Evolutionary conservation across 2,329 filamentous ascomycete genomes (phyloP), one percentile per base, ranked within the genome.

Genomic region (Colletotrichum sp.): DNA sequence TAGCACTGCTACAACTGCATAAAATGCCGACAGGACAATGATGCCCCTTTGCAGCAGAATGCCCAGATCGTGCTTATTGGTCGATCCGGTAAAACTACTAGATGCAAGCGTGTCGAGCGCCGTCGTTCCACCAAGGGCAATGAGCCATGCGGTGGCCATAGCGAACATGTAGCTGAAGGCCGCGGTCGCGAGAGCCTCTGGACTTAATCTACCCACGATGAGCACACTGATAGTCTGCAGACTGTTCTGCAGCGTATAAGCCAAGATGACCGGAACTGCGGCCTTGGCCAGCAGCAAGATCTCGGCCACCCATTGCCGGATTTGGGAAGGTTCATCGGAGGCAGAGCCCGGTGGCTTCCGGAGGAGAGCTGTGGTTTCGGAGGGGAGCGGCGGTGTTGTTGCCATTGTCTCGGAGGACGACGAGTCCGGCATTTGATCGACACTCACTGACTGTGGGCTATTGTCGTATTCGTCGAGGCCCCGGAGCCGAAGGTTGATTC

Each of bases 161-260:
- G 95, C 95, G 79, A 98, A 98, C 95, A 98, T 98, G 86, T 97
- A 96, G 3, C 94, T 94, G 80, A 98, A 98, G 1, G 95, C 95
- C 2, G 95, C 93, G 0, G 94, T 94, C 0, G 95, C 94, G 8
- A 98, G 86, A 3, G 95, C 92, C 83, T 97, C 94, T 1, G 95
- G 93, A 0, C 94, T 96, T 0, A 95, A 86, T 4, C 94, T 92
- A 12, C 95, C 95, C 4, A 95, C 95, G 48, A 98, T 92, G 61
- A 98, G 86, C 6, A 98, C 94, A 0, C 95, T 97, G 2, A 94
- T 82, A 0, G 95, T 97, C 81, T 98, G 95, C 0, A 98, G 86
- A 7, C 94, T 96, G 82, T 96, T 97, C 76, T 98, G 95, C 7
- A 98, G 88, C 10, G 93, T 93, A 83, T 98, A 98, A 74, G 95